Base-by-base conservation (phyloP, 116 monocot genomes). In the Zostera marina region DNA sequence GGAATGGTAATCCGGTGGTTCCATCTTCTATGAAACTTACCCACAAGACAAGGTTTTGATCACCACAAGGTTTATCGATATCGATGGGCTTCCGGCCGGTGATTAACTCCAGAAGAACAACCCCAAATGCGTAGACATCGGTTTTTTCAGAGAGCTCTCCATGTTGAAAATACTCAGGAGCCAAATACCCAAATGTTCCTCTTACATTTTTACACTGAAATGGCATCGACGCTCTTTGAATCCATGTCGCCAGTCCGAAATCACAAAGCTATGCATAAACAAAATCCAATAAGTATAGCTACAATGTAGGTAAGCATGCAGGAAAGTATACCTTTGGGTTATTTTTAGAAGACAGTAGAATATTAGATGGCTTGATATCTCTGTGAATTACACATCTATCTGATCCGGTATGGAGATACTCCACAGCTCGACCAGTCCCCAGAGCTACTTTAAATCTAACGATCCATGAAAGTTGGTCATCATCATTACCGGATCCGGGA, bases 161-260 rank as follows among this genome's bases (percentile, higher is more conserved):
- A 65, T 87, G 86, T 51, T 92, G 86, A 54, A 91, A 92, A 62
- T 92, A 92, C 60, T 92, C 92, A 16, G 92, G 92, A 39, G 92
- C 92, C 60, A 92, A 61, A 62, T 77, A 91, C 91, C 91, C 91
- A 77, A 91, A 91, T 62, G 91, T 91, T 66, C 91, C 91, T 70
- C 77, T 85, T 39, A 91, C 91, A 32, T 79, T 69, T 67, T 91
- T 85, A 82, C 91, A 91, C 56, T 85, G 82, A 63, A 91, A 82
- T 56, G 91, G 91, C 21, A 85, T 52, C 20, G 91, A 85, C 48
- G 82, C 77, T 58, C 79, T 74, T 68, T 75, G 66, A 47, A 77
- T 79, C 86, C 91, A 91, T 70, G 82, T 75, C 13, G 91, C 85
- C 60, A 85, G 61, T 63, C 91, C 91, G 71, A 91, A 91, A 74